Percentiles rank a stretch among this genome's conserved stretches.
These are phyloP conservation scores for Pseudocercospora macadamiae DNA, from an alignment of 2,329 filamentous ascomycete species.

Conservation along the genomic window DNA sequence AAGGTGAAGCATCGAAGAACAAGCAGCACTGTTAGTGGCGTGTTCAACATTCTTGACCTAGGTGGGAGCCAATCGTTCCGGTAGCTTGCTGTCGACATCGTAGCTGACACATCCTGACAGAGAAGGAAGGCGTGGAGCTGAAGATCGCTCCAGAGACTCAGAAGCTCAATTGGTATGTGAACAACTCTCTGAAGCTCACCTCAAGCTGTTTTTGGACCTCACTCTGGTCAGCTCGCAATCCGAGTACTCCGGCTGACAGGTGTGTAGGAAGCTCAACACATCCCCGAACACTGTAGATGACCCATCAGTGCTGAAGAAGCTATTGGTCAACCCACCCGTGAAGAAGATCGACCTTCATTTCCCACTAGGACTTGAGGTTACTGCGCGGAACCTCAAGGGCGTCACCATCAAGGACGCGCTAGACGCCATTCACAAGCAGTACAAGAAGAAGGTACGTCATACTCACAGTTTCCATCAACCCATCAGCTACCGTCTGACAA, in stretches of 20 bases:
- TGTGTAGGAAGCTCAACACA: slow-evolving; percentile 85
- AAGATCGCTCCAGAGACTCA: slow-evolving; percentile 80
- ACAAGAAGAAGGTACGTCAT: slow-evolving; percentile 84
- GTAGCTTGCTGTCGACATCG: background rate
- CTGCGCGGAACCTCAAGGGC: slow-evolving; percentile 87
- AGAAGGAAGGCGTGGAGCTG: slow-evolving; percentile 72
- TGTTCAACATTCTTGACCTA: slow-evolving; percentile 70
- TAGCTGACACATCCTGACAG: slow-evolving; percentile 49
- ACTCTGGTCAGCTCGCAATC: too few species aligned
- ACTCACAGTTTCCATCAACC: background rate
- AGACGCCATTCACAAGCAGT: slow-evolving; percentile 93
- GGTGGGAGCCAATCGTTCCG: slow-evolving; percentile 15
- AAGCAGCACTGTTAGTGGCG: slow-evolving; percentile 73
- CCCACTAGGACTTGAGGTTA: slow-evolving; percentile 83
- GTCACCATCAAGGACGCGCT: slow-evolving; percentile 97
- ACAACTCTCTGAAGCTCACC: too few species aligned
- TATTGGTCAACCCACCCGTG: slow-evolving; percentile 77
- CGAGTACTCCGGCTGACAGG: too few species aligned
- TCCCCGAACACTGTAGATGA: slow-evolving; percentile 79
- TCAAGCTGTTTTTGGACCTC: too few species aligned
- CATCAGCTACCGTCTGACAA: too few species aligned
- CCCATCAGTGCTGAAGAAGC: slow-evolving; percentile 78
- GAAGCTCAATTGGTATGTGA: slow-evolving; percentile 78
- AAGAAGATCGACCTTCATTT: slow-evolving; percentile 96
- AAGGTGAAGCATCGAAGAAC: slow-evolving; percentile 68